A percentile compares a stretch with the other conserved stretches of the same genome.
phyloP scores from a whole-genome alignment of 208 protist species.

The Crithidia acanthocephali region DNA sequence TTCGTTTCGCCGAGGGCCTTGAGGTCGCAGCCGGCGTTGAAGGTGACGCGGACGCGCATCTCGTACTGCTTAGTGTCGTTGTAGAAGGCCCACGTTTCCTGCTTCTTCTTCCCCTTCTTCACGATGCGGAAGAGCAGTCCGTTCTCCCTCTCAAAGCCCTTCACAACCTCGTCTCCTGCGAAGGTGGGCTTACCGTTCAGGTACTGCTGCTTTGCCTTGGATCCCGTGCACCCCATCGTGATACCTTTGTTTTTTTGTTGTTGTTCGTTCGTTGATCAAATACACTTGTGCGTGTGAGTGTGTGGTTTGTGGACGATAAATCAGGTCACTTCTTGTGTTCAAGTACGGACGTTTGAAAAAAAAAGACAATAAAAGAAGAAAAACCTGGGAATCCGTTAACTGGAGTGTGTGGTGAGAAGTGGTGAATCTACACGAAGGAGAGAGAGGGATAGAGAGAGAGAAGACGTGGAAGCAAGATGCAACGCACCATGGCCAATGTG shows the following conservation, averaged over 20 bases:
- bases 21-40: slow-evolving; percentile 64
- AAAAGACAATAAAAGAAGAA: too few relatives aligned
- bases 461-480: too few relatives aligned
- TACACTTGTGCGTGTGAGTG: background rate
- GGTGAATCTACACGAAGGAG: too few relatives aligned
- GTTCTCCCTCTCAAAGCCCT: slow-evolving; percentile 80
- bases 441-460: too few relatives aligned
- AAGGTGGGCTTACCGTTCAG: slow-evolving; percentile 70
- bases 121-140: slow-evolving; percentile 78
- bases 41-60: slow-evolving; percentile 74
- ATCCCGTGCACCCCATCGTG: slow-evolving; percentile 61
- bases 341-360: too few relatives aligned
- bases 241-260: background rate
- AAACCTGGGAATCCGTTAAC: too few relatives aligned
- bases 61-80: slow-evolving; percentile 81
- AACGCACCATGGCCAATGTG: too few relatives aligned
- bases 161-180: slow-evolving; percentile 59
- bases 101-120: slow-evolving; percentile 44
- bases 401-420: too few relatives aligned
- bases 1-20: slow-evolving; percentile 63
- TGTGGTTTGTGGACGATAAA: background rate
- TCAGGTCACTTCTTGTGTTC: too few relatives aligned
- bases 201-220: slow-evolving; percentile 28
- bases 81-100: slow-evolving; percentile 72
- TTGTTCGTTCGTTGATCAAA: background rate